Evolutionary conservation across 2,329 filamentous ascomycete genomes (phyloP), one percentile per base, ranked within the genome.

Genomic region (Pyrenochaeta sp.): DNA sequence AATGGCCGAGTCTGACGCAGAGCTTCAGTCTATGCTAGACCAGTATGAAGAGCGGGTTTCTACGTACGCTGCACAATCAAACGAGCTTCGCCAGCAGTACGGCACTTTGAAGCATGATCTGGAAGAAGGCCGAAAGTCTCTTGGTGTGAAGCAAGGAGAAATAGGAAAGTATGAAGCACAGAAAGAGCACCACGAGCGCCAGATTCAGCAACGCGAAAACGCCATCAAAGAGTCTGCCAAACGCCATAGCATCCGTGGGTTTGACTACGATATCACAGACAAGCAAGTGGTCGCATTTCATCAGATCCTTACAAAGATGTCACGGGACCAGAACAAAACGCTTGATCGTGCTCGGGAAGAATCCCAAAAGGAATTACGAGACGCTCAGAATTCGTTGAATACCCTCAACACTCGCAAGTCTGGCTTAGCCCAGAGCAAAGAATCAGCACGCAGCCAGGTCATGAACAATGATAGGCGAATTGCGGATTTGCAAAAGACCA

Each of bases 171-270:
- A 87, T 57, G 84, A 94, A 69, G 93, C 92, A 2, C 87, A 96
- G 65, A 91, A 93, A 73, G 87, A 89, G 50, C 89, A 88, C 60
- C 90, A 94, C 65, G 90, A 96, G 65, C 83, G 87, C 3, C 89
- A 96, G 54, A 68, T 96, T 3, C 77, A 83, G 56, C 77, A 82
- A 30, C 87, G 93, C 26, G 80, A 87, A 60, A 79, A 81, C 7
- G 81, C 96, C 68, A 84, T 96, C 41, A 90, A 86, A 53, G 86
- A 92, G 44, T 85, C 89, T 24, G 90, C 93, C 11, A 80, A 83
- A 31, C 79, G 79, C 18, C 89, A 96, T 69, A 85, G 83, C 45
- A 89, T 99, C 51, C 86, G 90, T 22, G 92, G 92, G 0, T 96
- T 88, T 62, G 90, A 96, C 51, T 83, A 86, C 14, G 84, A 91